A percentile compares a stretch with the other conserved stretches of the same genome.
These are phyloP conservation scores for Yamadazyma mexicana DNA, from an alignment of 1,139 yeast species.

Conservation along the genomic window DNA sequence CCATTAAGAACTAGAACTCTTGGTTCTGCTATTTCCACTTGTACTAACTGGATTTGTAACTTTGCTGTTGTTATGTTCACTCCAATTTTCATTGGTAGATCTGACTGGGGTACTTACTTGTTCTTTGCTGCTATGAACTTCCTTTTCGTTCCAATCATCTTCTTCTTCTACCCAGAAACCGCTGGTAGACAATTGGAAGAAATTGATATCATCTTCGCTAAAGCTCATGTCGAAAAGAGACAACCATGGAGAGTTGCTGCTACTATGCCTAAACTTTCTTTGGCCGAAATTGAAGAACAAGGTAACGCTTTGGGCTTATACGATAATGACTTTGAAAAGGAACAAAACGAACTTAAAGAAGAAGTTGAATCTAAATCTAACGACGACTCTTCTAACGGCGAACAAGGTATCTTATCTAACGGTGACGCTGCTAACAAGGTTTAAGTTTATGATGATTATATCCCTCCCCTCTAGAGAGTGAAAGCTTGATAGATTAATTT, in stretches of 20 bases:
- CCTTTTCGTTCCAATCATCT: conserved; percentile 36
- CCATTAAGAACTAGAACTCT: conserved; percentile 57
- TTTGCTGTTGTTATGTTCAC: conserved; percentile 48
- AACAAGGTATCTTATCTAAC: conserved; percentile 8
- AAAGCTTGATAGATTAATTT: conserved; percentile 1
- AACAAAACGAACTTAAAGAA: conserved; percentile 32
- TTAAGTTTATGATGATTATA: conserved; percentile 5
- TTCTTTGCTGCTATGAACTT: conserved; percentile 40
- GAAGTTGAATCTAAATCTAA: conserved; percentile 23
- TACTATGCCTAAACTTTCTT: conserved; percentile 44
- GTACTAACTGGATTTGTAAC: conserved; percentile 45
- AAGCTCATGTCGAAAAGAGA: conserved; percentile 43
- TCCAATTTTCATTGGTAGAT: conserved; percentile 36
- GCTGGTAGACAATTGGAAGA: conserved; percentile 48
- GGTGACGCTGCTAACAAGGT: conserved; percentile 13
- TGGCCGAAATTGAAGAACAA: conserved; percentile 45
- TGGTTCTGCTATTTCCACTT: conserved; percentile 50
- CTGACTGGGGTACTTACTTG: conserved; percentile 43
- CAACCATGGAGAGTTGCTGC: conserved; percentile 52
- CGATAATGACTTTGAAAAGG: conserved; percentile 42
- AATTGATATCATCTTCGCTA: conserved; percentile 44
- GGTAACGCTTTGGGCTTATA: conserved; percentile 48
- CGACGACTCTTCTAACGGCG: conserved; percentile 13
- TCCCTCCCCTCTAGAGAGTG: not conserved
- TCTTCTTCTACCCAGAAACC: conserved; percentile 48